Evolutionary conservation across 352 stramenopile genomes (phyloP).

Genomic region (Globisporangium irregulare): DNA sequence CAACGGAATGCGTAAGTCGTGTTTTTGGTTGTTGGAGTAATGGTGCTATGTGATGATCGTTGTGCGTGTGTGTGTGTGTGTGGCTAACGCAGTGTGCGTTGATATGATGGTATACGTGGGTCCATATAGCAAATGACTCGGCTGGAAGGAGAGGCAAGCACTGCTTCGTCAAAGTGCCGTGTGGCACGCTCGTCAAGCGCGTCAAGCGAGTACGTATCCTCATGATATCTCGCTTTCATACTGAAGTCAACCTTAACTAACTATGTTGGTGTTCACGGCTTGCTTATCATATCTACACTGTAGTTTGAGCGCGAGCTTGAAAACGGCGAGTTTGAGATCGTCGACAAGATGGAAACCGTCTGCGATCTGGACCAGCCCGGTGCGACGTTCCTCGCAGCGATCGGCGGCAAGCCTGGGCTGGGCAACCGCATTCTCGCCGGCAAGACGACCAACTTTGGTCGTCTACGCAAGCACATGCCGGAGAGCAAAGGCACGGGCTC

Average conservation of each 20-base stretch:
- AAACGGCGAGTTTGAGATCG: constrained; percentile 74
- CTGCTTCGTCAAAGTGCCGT: constrained; percentile 77
- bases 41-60: neutral
- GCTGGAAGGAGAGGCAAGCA: constrained; percentile 78
- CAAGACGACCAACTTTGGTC: constrained; percentile 80
- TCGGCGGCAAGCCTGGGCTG: constrained; percentile 77
- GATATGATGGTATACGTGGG: constrained; percentile 5
- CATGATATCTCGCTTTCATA: neutral
- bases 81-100: neutral
- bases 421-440: constrained; percentile 84
- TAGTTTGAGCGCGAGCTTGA: constrained; percentile 75
- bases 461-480: constrained; percentile 82
- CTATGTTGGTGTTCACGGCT: no score
- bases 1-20: constrained; percentile 80
- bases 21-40: neutral
- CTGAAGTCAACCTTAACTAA: no score
- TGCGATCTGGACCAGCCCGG: constrained; percentile 75
- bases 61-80: neutral
- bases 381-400: constrained; percentile 68
- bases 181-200: constrained; percentile 85
- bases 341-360: constrained; percentile 75
- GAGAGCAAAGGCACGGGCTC: constrained; percentile 84
- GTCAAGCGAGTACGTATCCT: constrained; percentile 58
- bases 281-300: neutral
- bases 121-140: constrained; percentile 62